Evolutionary conservation across 164 flowering plant genomes (phyloP).

Genomic region (Aristolochia fimbriata): DNA sequence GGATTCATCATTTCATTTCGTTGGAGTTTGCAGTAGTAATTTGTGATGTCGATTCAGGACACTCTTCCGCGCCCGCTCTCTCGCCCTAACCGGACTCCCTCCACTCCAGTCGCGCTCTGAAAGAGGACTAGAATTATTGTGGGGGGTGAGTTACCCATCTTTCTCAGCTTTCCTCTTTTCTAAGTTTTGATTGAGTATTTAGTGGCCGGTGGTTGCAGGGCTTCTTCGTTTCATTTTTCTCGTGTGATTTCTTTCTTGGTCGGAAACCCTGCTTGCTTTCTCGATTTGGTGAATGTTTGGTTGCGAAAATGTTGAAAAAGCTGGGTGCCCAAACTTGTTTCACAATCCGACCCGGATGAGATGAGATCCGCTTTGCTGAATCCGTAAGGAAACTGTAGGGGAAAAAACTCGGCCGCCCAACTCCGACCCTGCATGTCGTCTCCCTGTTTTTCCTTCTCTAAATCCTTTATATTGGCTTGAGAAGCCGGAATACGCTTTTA

Average conservation of each 20-base stretch:
- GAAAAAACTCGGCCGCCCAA: background rate
- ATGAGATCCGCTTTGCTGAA: background rate
- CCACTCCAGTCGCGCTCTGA: background rate
- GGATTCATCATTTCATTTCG: background rate
- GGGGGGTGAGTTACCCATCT: too few relatives aligned
- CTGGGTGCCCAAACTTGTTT: background rate
- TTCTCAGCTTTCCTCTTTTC: too few relatives aligned
- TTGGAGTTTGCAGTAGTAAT: background rate
- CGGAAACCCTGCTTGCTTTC: background rate
- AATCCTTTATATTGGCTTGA: background rate
- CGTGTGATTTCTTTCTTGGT: too few relatives aligned
- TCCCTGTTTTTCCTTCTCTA: background rate
- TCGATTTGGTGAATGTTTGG: background rate
- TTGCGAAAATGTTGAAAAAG: background rate
- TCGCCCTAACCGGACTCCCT: background rate
- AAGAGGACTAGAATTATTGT: too few relatives aligned
- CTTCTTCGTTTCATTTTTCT: background rate
- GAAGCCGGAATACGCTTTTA: background rate
- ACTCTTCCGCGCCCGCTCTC: background rate
- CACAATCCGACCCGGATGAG: background rate
- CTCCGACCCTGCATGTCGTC: background rate
- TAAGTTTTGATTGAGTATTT: background rate
- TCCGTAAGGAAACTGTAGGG: background rate
- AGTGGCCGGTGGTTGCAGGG: background rate
- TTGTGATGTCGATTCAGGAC: too few relatives aligned